Conservation (phyloP, 2,329 filamentous ascomycete genomes). For the Ophiocordyceps camponoti-leonardi region DNA sequence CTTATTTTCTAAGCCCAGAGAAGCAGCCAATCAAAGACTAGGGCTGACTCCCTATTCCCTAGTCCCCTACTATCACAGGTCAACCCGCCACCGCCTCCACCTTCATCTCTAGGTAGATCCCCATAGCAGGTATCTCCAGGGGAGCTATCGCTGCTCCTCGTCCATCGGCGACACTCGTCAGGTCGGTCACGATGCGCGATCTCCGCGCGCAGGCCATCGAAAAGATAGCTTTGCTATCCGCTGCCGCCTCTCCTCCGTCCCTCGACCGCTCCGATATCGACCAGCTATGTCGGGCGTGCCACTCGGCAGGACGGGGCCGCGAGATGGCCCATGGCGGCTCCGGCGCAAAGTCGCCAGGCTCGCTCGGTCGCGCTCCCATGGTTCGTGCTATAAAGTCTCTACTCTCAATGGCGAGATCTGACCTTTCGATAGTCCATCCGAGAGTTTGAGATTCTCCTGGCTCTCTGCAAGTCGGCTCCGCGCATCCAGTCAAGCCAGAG, state of each 20-base stretch:
- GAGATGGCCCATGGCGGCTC: constrained; percentile 30
- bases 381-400: constrained; percentile 20
- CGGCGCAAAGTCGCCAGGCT: constrained; percentile 17
- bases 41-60: not conserved
- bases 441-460: constrained; percentile 82
- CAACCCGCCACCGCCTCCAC: not conserved
- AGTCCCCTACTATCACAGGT: too few relatives aligned
- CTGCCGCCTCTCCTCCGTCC: constrained; percentile 31
- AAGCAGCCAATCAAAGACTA: not conserved
- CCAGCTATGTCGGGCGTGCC: constrained; percentile 40
- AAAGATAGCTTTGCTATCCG: constrained; percentile 47
- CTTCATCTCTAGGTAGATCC: too few relatives aligned
- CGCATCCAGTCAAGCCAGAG: constrained; percentile 52
- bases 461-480: constrained; percentile 79
- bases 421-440: constrained; percentile 47
- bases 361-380: constrained; percentile 41
- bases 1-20: too few relatives aligned
- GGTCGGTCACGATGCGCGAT: constrained; percentile 21
- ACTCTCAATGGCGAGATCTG: not conserved
- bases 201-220: constrained; percentile 45
- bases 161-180: not conserved
- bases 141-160: not conserved
- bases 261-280: constrained; percentile 48
- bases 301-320: constrained; percentile 24
- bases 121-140: not conserved